A percentile compares a stretch with the other conserved stretches of the same genome.
These are phyloP conservation scores for Phytophthora pisi DNA, from an alignment of 352 stramenopile genomes.

Conservation along the genomic window DNA sequence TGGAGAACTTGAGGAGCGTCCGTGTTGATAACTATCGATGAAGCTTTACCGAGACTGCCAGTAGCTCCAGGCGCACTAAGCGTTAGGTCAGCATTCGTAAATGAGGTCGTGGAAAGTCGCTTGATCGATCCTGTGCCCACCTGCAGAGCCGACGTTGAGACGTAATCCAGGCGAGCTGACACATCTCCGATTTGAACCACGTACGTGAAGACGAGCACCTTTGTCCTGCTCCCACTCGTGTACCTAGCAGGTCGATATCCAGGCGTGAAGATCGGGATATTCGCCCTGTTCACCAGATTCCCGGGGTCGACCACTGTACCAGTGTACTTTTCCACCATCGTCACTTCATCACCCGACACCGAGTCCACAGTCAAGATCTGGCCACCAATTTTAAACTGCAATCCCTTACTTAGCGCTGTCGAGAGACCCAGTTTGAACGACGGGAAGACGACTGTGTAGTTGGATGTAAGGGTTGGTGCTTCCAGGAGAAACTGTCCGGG, in stretches of 20 bases:
- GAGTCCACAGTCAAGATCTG: conserved; percentile 59
- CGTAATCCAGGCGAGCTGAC: conserved; percentile 54
- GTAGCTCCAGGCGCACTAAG: conserved; percentile 44
- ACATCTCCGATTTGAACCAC: conserved; percentile 60
- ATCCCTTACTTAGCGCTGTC: conserved; percentile 37
- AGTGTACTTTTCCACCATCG: conserved; percentile 60
- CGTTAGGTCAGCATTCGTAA: conserved; percentile 55
- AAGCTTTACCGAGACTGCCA: conserved; percentile 43
- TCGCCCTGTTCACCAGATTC: conserved; percentile 23
- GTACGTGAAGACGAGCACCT: conserved; percentile 58
- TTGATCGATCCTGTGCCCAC: conserved; percentile 65
- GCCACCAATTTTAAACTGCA: conserved; percentile 63
- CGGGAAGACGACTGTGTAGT: conserved; percentile 60
- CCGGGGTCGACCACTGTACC: conserved; percentile 46
- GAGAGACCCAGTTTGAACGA: conserved; percentile 53
- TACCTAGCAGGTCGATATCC: conserved; percentile 61
- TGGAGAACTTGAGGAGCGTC: conserved; percentile 47
- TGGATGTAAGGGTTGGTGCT: conserved; percentile 30
- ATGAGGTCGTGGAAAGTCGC: conserved; percentile 52
- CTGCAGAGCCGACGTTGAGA: conserved; percentile 49
- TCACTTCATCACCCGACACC: conserved; percentile 50
- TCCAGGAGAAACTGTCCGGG: conserved; percentile 53
- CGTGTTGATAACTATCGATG: conserved; percentile 58
- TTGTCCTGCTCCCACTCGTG: conserved; percentile 51
- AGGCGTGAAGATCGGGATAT: conserved; percentile 49